Percentiles rank a stretch among this genome's conserved stretches.
Conservation (phyloP, 306 rosid species). For the Prunus mongolica region DNA sequence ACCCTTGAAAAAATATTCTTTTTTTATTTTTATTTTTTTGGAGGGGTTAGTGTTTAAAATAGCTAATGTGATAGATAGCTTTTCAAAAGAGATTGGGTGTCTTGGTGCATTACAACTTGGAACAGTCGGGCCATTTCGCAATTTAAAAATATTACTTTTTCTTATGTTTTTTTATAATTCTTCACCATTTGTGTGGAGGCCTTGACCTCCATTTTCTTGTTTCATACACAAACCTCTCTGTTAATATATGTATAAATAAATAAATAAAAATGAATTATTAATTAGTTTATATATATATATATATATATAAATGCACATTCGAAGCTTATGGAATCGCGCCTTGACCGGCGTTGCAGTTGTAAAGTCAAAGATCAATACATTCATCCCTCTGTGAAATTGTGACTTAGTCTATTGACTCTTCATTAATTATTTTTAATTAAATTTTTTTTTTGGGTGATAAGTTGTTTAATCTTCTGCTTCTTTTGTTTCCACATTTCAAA, state of each 20-base stretch:
- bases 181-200: neutral
- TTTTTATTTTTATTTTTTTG: neutral
- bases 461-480: neutral
- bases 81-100: neutral
- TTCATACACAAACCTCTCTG: neutral
- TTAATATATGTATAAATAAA: neutral
- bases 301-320: neutral
- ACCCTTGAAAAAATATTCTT: too few species aligned
- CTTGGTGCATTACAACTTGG: slow-evolving; percentile 16
- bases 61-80: neutral
- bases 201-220: neutral
- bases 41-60: neutral
- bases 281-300: neutral
- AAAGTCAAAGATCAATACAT: neutral
- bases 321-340: slow-evolving; percentile 9
- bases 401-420: neutral
- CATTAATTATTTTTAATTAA: neutral
- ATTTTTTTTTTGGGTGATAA: too few species aligned
- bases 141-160: neutral
- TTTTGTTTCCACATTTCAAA: neutral
- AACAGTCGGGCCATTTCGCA: slow-evolving; percentile 3
- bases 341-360: slow-evolving; percentile 5
- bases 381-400: neutral
- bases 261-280: neutral
- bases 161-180: too few species aligned